Evolutionary conservation across 106 monocot species (phyloP).

Genomic region (Vanilla planifolia): DNA sequence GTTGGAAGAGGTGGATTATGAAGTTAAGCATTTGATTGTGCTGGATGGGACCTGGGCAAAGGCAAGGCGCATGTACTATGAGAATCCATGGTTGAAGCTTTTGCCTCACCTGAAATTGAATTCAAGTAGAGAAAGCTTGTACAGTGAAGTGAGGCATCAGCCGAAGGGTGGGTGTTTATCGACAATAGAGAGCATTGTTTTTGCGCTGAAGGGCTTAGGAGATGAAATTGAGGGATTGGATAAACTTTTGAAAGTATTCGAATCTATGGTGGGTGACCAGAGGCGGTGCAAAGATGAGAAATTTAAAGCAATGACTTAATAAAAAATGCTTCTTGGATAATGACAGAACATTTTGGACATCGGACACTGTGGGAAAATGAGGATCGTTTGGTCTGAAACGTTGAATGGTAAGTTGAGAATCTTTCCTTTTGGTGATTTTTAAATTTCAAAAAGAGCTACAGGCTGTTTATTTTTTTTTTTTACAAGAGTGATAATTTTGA

Average conservation of each 20-base stretch:
- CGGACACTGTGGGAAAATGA: too few relatives aligned
- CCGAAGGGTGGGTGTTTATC: constrained; percentile 77
- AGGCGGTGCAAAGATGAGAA: constrained; percentile 72
- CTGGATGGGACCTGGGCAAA: constrained; percentile 91
- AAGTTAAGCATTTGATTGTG: constrained; percentile 78
- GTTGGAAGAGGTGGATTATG: constrained; percentile 34
- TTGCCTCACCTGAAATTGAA: constrained; percentile 69
- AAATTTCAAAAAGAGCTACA: too few relatives aligned
- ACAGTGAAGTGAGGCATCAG: constrained; percentile 83
- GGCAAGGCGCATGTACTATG: constrained; percentile 80
- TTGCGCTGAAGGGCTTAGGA: constrained; percentile 60
- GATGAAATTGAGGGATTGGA: constrained; percentile 48
- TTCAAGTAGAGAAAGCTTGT: constrained; percentile 50
- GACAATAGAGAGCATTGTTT: constrained; percentile 87
- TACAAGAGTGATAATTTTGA: too few relatives aligned
- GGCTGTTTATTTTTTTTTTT: too few relatives aligned
- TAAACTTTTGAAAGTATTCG: constrained; percentile 61
- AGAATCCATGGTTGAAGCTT: constrained; percentile 90
- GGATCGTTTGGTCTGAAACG: too few relatives aligned
- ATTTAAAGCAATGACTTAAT: constrained; percentile 13
- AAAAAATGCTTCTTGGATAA: neutral
- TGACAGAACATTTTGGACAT: neutral
- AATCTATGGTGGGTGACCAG: constrained; percentile 83
- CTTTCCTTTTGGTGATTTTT: too few relatives aligned
- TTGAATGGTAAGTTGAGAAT: too few relatives aligned